Base-by-base conservation (phyloP, 495 filamentous ascomycete genomes). In the Podospora sp. region DNA sequence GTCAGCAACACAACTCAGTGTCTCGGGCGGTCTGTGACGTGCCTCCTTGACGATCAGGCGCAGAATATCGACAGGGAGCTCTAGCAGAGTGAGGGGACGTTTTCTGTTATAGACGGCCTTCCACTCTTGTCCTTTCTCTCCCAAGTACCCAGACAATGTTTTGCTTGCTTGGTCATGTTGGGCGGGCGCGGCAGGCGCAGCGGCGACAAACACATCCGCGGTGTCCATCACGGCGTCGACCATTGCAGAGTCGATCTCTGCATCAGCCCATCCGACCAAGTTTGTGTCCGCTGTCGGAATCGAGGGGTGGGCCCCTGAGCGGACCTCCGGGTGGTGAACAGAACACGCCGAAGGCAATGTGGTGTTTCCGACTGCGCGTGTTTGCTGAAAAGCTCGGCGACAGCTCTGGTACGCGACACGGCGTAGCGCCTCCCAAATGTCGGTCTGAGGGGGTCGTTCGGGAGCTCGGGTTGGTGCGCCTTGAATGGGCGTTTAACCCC, bases 11-110 rank as follows among this genome's bases (percentile, higher is more conserved):
- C 61, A 29, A 35, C 11, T 24, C 35, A n/a, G 35, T 20, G 66
- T 55, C 24, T 33, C 40, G 25, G 40, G 18, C 29, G 8, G 3
- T 33, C 8, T 4, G 8, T 40, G 58, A 72, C 82, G 73, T 80
- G 90, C 94, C 87, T 97, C 91, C 79, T 93, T 94, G 62, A 96
- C 87, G 64, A 98, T 94, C 68, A 93, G 85, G 69, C 91, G 91
- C 61, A 98, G 76, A 21, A 97, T 86, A 76, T 98, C 94, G 66
- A 96, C 79, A 0, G 94, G 94, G 12, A 98, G 84, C 69, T 97
- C 91, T 8, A 97, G 82, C 29, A 98, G 82, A 20, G 82, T 81
- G 33, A 77, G 66, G 11, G 71, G 68, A 7, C 69, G 75, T 50
- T 79, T 82, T 29, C 75, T 72, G 12, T 73, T 71, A n/a, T 25